Percentiles rank a stretch among this genome's conserved stretches.
These are phyloP conservation scores for Malus hybrid DNA, from an alignment of 331 rosid species.

Conservation along the genomic window DNA sequence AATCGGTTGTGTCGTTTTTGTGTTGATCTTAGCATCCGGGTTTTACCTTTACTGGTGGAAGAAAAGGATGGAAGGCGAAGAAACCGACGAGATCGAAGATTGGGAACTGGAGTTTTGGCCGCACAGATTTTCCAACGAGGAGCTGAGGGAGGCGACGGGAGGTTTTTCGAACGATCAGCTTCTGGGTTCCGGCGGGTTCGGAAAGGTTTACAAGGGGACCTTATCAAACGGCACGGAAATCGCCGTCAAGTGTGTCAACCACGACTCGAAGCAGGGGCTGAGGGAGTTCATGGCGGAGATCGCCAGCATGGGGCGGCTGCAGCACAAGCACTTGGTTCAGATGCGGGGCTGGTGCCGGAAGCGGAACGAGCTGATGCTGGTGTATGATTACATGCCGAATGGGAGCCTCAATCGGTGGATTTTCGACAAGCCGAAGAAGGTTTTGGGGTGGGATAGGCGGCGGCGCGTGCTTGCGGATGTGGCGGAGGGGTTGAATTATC, in stretches of 20 bases:
- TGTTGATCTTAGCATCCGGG: constrained; percentile 12
- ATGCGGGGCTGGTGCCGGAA: constrained; percentile 92
- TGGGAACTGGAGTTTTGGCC: constrained; percentile 96
- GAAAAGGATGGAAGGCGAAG: constrained; percentile 31
- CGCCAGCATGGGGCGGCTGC: constrained; percentile 80
- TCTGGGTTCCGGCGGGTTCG: constrained; percentile 83
- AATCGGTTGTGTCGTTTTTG: constrained; percentile 33
- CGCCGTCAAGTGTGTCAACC: constrained; percentile 89
- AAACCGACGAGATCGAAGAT: constrained; percentile 61
- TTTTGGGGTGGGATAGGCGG: constrained; percentile 51
- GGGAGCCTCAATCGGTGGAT: constrained; percentile 83
- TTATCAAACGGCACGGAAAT: constrained; percentile 38
- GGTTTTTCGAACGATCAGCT: constrained; percentile 40
- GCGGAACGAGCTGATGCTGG: constrained; percentile 57
- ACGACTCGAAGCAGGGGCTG: constrained; percentile 81
- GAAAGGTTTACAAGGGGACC: constrained; percentile 70
- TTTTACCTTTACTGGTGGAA: constrained; percentile 43
- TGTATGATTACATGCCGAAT: constrained; percentile 87
- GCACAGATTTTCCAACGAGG: constrained; percentile 69
- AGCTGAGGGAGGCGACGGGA: constrained; percentile 49
- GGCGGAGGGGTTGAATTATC: constrained; percentile 75
- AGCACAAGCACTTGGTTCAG: constrained; percentile 78
- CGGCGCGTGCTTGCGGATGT: constrained; percentile 65
- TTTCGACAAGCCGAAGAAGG: constrained; percentile 38
- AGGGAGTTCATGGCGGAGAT: constrained; percentile 93